Evolutionary conservation across 371 early-diverging fungal genomes (phyloP).

Genomic region (Apophysomyces trapeziformis): DNA sequence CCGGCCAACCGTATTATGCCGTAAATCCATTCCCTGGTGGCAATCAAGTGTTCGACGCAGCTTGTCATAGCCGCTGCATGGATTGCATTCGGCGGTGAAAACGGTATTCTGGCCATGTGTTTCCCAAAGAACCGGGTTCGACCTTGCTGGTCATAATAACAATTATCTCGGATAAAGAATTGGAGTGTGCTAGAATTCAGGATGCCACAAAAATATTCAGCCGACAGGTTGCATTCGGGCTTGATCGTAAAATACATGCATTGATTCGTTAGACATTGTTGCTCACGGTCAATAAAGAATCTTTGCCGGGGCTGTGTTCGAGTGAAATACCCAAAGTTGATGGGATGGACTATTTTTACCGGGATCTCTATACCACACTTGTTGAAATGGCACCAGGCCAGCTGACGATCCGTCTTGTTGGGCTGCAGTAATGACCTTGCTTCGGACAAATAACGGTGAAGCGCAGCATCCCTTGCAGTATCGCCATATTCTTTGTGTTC

Average conservation of each 20-base stretch:
- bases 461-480: slow-evolving; percentile 16
- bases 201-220: slow-evolving; percentile 55
- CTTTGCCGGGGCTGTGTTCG: slow-evolving; percentile 61
- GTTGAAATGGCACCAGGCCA: slow-evolving; percentile 61
- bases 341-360: slow-evolving; percentile 66
- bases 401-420: slow-evolving; percentile 37
- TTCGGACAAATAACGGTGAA: slow-evolving; percentile 51
- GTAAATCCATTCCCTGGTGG: slow-evolving; percentile 28
- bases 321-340: slow-evolving; percentile 70
- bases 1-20: slow-evolving; percentile 16
- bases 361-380: slow-evolving; percentile 59
- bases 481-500: slow-evolving; percentile 34
- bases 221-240: slow-evolving; percentile 26
- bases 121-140: slow-evolving; percentile 66
- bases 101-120: slow-evolving; percentile 68
- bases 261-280: slow-evolving; percentile 57
- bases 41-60: slow-evolving; percentile 26
- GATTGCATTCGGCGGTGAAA: slow-evolving; percentile 41
- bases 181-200: slow-evolving; percentile 63
- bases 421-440: slow-evolving; percentile 50
- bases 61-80: slow-evolving; percentile 22
- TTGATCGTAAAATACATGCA: slow-evolving; percentile 65
- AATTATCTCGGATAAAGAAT: slow-evolving; percentile 55
- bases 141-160: slow-evolving; percentile 68
- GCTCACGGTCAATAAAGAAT: slow-evolving; percentile 55